Evolutionary conservation across 148 eudicot species (phyloP), one percentile per base, ranked within the genome.

Genomic region (Vaccinium darrowii): DNA sequence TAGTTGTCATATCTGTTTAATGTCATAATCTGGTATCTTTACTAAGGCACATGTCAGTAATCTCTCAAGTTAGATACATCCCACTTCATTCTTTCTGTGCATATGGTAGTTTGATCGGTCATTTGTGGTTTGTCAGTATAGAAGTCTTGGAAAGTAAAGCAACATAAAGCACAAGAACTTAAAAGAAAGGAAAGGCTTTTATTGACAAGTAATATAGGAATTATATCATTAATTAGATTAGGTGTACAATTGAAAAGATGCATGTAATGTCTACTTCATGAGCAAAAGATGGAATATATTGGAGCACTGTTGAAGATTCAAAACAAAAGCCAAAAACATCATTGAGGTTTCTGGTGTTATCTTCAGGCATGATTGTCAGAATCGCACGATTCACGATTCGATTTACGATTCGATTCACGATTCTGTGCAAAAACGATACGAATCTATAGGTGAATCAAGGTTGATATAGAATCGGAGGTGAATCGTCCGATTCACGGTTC

Each of bases 361-460:
- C 67, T 36, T 36, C 39, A 36, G 98, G 98, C 83, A 27, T 27
- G 27, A 0, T 27, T 27, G 27, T 27, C 27, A 27, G 27, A 27
- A 27, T 27, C 27, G 27, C 27, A 27, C 27, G 27, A 27, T 27
- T 27, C 27, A 27, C 27, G 27, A 27, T 27, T 27, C 27, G 27
- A 27, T 27, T 27, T 0, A 27, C 27, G 27, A 27, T 27, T 27
- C 27, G 27, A 27, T 27, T 27, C 27, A 27, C 27, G 27, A 27
- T 27, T 27, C 27, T 27, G 27, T 27, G 27, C 27, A 27, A 27
- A 27, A 27, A 27, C 27, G 27, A 27, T 27, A 27, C 27, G 27
- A 27, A 27, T 27, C 27, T 27, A 27, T 27, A 27, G 27, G 27
- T 27, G 27, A 27, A 27, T 27, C 27, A 0, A 27, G 27, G 27